Evolutionary conservation across 495 filamentous ascomycete genomes (phyloP).

Genomic region (Xylaria acuta): DNA sequence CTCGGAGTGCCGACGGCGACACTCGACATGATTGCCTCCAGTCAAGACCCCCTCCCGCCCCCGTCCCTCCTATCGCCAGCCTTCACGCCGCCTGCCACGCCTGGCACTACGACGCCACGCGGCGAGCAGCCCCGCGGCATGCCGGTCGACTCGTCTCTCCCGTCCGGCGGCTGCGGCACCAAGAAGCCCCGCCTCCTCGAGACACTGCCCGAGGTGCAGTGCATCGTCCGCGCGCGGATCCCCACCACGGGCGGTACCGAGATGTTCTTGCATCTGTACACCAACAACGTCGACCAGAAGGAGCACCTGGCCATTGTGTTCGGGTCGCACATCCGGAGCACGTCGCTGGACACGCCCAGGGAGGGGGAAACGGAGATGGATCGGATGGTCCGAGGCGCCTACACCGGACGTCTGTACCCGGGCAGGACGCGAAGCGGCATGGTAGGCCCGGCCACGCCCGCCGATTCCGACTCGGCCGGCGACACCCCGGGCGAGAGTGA

Average conservation of each 20-base stretch:
- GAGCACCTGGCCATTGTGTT: slow-evolving; percentile 99
- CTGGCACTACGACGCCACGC: slow-evolving; percentile 63
- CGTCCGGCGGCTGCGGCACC: slow-evolving; percentile 55
- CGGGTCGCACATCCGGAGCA: slow-evolving; percentile 80
- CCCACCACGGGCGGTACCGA: slow-evolving; percentile 88
- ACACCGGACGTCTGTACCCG: slow-evolving; percentile 85
- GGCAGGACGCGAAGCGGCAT: slow-evolving; percentile 76
- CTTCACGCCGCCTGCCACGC: slow-evolving; percentile 83
- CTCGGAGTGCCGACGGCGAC: slow-evolving; percentile 4
- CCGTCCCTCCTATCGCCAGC: slow-evolving; percentile 70
- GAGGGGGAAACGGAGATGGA: slow-evolving; percentile 95
- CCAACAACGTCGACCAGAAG: slow-evolving; percentile 90
- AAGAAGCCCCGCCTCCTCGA: slow-evolving; percentile 72
- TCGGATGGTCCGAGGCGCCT: slow-evolving; percentile 93
- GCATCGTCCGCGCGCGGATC: slow-evolving; percentile 83
- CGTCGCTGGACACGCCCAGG: slow-evolving; percentile 76
- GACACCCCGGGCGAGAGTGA: slow-evolving; percentile 11
- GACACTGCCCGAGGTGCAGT: slow-evolving; percentile 75
- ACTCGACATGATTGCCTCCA: neutral
- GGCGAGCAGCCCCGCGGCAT: slow-evolving; percentile 51
- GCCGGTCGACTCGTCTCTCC: slow-evolving; percentile 60
- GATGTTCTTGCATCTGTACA: slow-evolving; percentile 97
- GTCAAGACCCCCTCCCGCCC: slow-evolving; percentile 37
- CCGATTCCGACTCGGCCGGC: slow-evolving; percentile 35
- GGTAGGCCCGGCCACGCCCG: slow-evolving; percentile 14